Percentiles rank a stretch among this genome's conserved stretches.
These are phyloP conservation scores for Suillus placidus DNA, from an alignment of 768 basidiomycete genomes.

Conservation along the genomic window DNA sequence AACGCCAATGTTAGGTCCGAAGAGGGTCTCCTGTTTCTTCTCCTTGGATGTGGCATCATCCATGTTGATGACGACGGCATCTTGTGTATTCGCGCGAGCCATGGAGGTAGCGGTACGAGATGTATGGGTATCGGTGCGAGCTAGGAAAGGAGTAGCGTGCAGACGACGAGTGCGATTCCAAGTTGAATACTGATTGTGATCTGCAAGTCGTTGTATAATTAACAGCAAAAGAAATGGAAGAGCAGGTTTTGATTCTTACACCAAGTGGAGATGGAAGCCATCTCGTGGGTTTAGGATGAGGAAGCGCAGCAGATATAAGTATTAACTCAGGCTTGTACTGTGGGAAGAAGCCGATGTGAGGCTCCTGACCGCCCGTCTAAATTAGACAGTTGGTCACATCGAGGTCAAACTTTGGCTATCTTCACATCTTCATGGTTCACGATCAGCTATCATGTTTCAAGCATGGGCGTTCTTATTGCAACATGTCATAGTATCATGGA, in stretches of 20 bases:
- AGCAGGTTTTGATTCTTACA: constrained; percentile 32
- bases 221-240: constrained; percentile 9
- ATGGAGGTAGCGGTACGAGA: constrained; percentile 52
- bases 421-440: not conserved
- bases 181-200: constrained; percentile 54
- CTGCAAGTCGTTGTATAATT: constrained; percentile 24
- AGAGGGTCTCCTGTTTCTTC: constrained; percentile 78
- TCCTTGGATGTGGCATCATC: constrained; percentile 38
- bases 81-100: constrained; percentile 39
- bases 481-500: constrained; percentile 17
- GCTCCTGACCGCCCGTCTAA: not conserved
- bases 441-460: constrained; percentile 6
- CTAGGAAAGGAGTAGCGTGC: constrained; percentile 53
- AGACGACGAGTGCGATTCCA: constrained; percentile 63
- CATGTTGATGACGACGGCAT: constrained; percentile 32
- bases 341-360: constrained; percentile 11
- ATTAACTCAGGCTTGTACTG: not conserved
- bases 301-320: constrained; percentile 8
- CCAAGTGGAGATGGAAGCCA: constrained; percentile 41
- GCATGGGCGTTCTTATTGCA: constrained; percentile 17
- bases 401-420: not conserved
- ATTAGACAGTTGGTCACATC: not conserved
- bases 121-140: constrained; percentile 50
- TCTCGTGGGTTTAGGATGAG: constrained; percentile 17
- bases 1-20: constrained; percentile 89